Evolutionary conservation across 2,329 filamentous ascomycete species (phyloP).

Genomic region (Aquanectria penicillioides): DNA sequence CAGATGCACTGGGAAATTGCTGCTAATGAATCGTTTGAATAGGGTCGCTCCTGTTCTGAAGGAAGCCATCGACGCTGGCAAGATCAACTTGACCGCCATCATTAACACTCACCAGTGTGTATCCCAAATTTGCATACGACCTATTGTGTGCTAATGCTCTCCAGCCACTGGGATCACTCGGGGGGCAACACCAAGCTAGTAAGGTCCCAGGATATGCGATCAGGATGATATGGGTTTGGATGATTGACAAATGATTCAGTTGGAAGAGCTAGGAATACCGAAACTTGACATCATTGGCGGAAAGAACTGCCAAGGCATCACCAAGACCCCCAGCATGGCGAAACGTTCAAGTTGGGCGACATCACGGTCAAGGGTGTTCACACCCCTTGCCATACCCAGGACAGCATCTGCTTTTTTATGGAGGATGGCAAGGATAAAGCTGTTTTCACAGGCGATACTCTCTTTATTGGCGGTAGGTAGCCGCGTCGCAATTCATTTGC

Average conservation of each 20-base stretch:
- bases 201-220: conserved; percentile 39
- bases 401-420: conserved; percentile 96
- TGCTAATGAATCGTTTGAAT: conserved; percentile 9
- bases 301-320: conserved; percentile 84
- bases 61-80: conserved; percentile 74
- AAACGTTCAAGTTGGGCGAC: conserved; percentile 83
- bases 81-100: conserved; percentile 87
- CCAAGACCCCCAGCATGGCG: conserved; percentile 79
- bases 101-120: conserved; percentile 97
- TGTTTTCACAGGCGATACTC: conserved; percentile 95
- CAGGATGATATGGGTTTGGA: neutral
- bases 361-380: conserved; percentile 89
- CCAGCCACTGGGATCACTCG: conserved; percentile 91
- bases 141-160: neutral
- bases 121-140: neutral
- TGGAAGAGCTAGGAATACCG: conserved; percentile 61
- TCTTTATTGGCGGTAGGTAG: conserved; percentile 85
- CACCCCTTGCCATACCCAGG: conserved; percentile 97
- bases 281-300: conserved; percentile 85
- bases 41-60: conserved; percentile 75
- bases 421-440: conserved; percentile 80
- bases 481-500: neutral
- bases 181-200: conserved; percentile 90
- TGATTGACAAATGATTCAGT: conserved; percentile 34
- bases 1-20: neutral